These are phyloP conservation scores for Beta lomatogona DNA, from an alignment of 179 eudicot genomes.

Conservation along the genomic window DNA sequence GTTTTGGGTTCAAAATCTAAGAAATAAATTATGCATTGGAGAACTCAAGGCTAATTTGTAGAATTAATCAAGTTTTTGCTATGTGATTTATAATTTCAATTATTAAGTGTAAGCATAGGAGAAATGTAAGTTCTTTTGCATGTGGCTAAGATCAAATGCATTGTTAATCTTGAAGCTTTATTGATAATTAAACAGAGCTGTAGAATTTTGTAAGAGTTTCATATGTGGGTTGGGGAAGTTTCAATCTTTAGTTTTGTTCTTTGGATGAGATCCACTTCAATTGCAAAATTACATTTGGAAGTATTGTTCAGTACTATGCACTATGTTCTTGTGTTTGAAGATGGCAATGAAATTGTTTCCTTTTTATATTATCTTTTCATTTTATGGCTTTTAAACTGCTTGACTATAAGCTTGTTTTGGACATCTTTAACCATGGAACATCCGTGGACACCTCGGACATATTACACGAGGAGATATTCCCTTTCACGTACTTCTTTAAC, in stretches of 20 bases:
- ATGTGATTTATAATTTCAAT: background rate
- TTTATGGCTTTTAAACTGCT: background rate
- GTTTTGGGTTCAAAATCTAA: background rate
- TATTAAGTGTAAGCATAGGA: background rate
- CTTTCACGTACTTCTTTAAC: background rate
- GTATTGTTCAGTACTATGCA: no score
- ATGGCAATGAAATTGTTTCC: background rate
- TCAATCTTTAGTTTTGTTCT: background rate
- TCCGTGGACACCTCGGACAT: background rate
- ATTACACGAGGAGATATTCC: background rate
- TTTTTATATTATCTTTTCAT: background rate
- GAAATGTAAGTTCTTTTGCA: conserved; percentile 11
- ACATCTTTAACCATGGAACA: background rate
- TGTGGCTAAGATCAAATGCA: conserved; percentile 12
- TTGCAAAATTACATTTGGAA: background rate
- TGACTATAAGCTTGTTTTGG: background rate
- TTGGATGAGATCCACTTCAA: background rate
- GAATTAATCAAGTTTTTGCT: background rate
- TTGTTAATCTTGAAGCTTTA: background rate
- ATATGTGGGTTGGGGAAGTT: background rate
- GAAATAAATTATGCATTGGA: background rate
- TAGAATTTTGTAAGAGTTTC: background rate
- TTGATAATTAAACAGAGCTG: background rate
- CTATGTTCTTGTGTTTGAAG: background rate
- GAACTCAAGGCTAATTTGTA: background rate